A percentile compares a stretch with the other conserved stretches of the same genome.
These are phyloP conservation scores for Darksidea phi DNA, from an alignment of 495 filamentous ascomycete genomes.

Conservation along the genomic window DNA sequence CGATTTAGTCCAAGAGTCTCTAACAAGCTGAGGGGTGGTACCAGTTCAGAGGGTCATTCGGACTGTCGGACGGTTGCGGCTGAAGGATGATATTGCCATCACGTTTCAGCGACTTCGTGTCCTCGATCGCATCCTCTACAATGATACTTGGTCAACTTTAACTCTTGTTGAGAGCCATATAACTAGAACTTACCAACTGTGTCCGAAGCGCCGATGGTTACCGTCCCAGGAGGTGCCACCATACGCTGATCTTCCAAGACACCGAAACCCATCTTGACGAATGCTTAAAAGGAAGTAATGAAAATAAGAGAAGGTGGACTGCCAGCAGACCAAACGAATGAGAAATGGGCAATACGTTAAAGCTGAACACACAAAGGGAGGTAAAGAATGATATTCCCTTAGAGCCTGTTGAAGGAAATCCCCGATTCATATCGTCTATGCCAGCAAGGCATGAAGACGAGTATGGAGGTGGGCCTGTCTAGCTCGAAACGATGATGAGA, in stretches of 20 bases:
- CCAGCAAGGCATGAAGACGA: constrained; percentile 2
- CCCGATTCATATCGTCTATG: constrained; percentile 15
- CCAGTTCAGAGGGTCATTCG: constrained; percentile 95
- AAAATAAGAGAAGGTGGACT: constrained; percentile 13
- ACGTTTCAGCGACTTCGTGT: constrained; percentile 21
- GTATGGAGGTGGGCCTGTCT: constrained; percentile 4
- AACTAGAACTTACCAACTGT: constrained; percentile 1
- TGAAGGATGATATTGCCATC: constrained; percentile 87
- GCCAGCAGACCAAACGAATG: constrained; percentile 22
- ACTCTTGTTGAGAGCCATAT: neutral
- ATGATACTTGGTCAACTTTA: neutral
- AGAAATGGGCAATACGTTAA: neutral
- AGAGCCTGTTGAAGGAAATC: neutral
- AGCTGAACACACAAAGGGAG: neutral
- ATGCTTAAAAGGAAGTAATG: constrained; percentile 6
- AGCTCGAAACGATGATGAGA: constrained; percentile 24
- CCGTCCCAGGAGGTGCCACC: constrained; percentile 30
- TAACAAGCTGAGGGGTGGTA: constrained; percentile 24
- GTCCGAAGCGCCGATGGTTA: constrained; percentile 21
- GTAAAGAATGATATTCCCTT: neutral
- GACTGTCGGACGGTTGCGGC: constrained; percentile 86
- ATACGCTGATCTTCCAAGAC: constrained; percentile 26
- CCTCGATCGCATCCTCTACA: constrained; percentile 6
- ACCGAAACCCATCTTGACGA: constrained; percentile 27
- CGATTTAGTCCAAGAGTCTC: neutral